Conservation (phyloP, 495 filamentous ascomycete species). For the Penicillium waksmanii region DNA sequence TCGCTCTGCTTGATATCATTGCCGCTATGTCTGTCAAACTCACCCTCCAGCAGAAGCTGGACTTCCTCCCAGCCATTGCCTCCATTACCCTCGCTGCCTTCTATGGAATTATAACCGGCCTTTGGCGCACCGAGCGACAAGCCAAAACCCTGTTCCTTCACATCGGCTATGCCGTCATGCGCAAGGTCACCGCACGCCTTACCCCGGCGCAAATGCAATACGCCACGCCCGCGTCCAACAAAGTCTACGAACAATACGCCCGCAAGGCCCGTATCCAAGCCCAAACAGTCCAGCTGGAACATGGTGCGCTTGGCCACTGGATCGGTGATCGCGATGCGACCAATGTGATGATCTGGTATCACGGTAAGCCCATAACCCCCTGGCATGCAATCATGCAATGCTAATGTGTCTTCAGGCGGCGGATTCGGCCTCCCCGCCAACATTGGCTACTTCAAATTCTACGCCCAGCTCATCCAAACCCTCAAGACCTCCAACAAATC, state of each 20-base stretch:
- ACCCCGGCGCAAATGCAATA: constrained; percentile 40
- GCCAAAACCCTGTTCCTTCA: constrained; percentile 42
- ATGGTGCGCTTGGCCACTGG: constrained; percentile 64
- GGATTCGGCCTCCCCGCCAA: constrained; percentile 59
- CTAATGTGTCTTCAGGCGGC: constrained; percentile 47
- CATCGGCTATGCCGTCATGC: constrained; percentile 43
- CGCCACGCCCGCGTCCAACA: constrained; percentile 46
- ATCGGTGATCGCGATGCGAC: constrained; percentile 55
- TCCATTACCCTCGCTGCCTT: constrained; percentile 33
- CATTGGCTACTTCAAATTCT: constrained; percentile 56
- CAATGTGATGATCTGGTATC: constrained; percentile 62
- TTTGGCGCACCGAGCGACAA: constrained; percentile 39
- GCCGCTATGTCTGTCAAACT: constrained; percentile 21
- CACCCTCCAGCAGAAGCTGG: constrained; percentile 37
- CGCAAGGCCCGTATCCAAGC: constrained; percentile 47
- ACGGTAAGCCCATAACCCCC: constrained; percentile 45
- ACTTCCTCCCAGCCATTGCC: constrained; percentile 39
- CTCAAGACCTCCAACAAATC: constrained; percentile 39
- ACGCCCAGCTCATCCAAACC: constrained; percentile 46
- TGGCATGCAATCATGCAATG: neutral
- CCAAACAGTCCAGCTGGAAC: constrained; percentile 50
- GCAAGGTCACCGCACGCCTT: constrained; percentile 38
- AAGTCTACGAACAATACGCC: constrained; percentile 50
- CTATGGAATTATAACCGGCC: constrained; percentile 37
- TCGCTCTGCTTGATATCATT: neutral